These are phyloP conservation scores for Mycena filopes DNA, from an alignment of 768 basidiomycete species.

Conservation along the genomic window DNA sequence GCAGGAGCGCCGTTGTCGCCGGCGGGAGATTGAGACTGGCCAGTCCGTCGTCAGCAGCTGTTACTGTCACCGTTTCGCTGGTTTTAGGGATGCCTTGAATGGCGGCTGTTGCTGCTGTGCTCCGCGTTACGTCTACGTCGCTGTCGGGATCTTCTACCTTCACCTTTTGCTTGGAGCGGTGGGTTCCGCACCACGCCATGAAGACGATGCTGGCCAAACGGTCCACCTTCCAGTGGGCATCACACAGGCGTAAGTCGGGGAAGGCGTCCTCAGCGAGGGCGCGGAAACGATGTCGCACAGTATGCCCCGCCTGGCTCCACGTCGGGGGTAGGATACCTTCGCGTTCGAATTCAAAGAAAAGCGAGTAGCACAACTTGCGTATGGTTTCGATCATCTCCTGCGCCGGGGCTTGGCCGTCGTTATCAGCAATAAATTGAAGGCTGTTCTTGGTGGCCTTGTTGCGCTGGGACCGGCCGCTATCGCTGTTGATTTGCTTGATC, in stretches of 20 bases:
- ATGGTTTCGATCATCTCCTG: not conserved
- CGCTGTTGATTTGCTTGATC: not conserved
- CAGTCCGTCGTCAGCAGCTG: too few relatives aligned
- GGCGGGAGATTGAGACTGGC: too few relatives aligned
- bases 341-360: not conserved
- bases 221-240: not conserved
- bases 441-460: not conserved
- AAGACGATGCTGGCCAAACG: not conserved
- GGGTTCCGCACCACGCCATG: not conserved
- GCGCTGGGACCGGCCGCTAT: not conserved
- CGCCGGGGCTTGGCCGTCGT: not conserved
- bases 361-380: not conserved
- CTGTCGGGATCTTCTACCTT: not conserved
- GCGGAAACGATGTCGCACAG: not conserved
- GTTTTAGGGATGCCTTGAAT: too few relatives aligned
- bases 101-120: too few relatives aligned
- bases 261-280: not conserved
- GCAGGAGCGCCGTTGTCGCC: too few relatives aligned
- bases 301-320: not conserved
- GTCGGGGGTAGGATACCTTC: not conserved
- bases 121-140: not conserved
- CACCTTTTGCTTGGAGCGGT: not conserved
- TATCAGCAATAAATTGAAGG: not conserved
- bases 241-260: not conserved
- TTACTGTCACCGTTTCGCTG: too few relatives aligned